Evolutionary conservation across 495 filamentous ascomycete genomes (phyloP), one percentile per base, ranked within the genome.

Genomic region (Podospora comata): DNA sequence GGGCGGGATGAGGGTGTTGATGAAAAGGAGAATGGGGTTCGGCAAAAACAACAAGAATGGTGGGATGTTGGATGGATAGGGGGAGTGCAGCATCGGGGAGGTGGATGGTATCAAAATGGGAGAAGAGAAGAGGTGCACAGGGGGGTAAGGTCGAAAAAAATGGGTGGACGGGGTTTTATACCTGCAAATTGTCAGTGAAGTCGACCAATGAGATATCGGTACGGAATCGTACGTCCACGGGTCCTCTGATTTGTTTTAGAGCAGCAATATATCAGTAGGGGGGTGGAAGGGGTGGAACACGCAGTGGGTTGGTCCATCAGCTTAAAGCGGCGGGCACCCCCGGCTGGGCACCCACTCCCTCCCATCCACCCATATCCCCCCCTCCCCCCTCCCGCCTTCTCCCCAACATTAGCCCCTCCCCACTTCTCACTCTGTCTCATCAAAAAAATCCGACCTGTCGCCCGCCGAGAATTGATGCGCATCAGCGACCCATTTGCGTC

Each of bases 161-260:
- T 6, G 59, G 59, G 59, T 5, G 30, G 59, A 30, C 18, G 23
- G 59, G 59, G 23, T 61, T 30, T 61, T 61, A 61, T 61, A 30
- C 16, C 27, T 18, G 30, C 27, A 23, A 28, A 61, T 23, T 7
- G 26, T 18, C 16, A 16, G 32, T 15, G 0, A 61, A 61, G 59
- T 28, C 59, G 27, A 30, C 59, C 59, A 61, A 61, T 61, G 59
- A 28, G 6, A 61, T 27, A 18, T 1, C 3, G 11, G 16, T 30
- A 27, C 23, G 16, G 34, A 9, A 61, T 28, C 7, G 59, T 26
- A 7, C 19, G 23, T 61, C 59, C 5, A 15, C 30, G 26, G 26
- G 20, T 27, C 56, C 56, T 27, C 15, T 11, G 9, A 48, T 5
- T 18, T 13, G 39, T 48, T 16, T 0, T 48, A 48, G 39, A 48